Evolutionary conservation across 805 yeast genomes (phyloP).

Genomic region (Cyberlindnera sargentensis): DNA sequence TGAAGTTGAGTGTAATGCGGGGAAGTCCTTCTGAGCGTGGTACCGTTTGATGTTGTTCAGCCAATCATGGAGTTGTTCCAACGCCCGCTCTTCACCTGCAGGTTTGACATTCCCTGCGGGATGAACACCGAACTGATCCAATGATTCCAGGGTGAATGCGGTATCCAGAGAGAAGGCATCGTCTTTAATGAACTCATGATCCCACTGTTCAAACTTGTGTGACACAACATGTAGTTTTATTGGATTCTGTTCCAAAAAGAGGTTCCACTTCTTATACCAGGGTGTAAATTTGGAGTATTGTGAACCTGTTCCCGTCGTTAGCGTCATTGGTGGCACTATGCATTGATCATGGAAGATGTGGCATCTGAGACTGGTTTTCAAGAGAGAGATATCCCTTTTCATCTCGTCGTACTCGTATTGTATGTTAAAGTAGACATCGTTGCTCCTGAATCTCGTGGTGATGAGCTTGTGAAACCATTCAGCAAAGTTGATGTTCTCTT

Average conservation of each 20-base stretch:
- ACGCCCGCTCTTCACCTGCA: slow-evolving; percentile 18
- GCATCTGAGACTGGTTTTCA: slow-evolving; percentile 11
- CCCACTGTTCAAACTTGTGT: slow-evolving; percentile 10
- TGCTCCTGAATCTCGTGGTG: slow-evolving; percentile 6
- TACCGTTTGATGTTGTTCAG: slow-evolving; percentile 4
- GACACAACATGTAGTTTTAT: not conserved
- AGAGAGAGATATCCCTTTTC: slow-evolving; percentile 24
- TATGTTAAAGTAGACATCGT: slow-evolving; percentile 24
- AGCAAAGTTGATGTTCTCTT: slow-evolving; percentile 7
- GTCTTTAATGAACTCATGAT: slow-evolving; percentile 1
- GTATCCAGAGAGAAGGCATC: slow-evolving; percentile 18
- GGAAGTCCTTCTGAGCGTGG: slow-evolving; percentile 18
- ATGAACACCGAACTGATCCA: not conserved
- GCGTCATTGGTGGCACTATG: slow-evolving; percentile 33
- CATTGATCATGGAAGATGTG: slow-evolving; percentile 34
- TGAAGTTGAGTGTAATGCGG: slow-evolving; percentile 25
- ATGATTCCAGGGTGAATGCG: slow-evolving; percentile 15
- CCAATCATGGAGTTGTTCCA: slow-evolving; percentile 15
- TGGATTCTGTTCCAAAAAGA: slow-evolving; percentile 19
- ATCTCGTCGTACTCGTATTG: slow-evolving; percentile 32
- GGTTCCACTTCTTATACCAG: slow-evolving; percentile 39
- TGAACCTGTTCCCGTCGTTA: slow-evolving; percentile 36
- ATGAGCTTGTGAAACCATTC: slow-evolving; percentile 20
- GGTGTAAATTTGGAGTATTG: slow-evolving; percentile 42
- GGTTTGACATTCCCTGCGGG: not conserved